Evolutionary conservation across 345 rosid genomes (phyloP).

Genomic region (Arabidopsis thaliana): TAIR10.1 NC_003071.7:7228501-7229000

Average conservation of each 20-base stretch:
- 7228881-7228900: too few relatives aligned
- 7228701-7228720: background rate
- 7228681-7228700: background rate
- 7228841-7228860: too few relatives aligned
- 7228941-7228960: too few relatives aligned
- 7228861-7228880: too few relatives aligned
- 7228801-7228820: too few relatives aligned
- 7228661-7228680: background rate
- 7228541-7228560: background rate
- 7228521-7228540: background rate
- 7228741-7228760: background rate
- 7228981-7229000: too few relatives aligned
- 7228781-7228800: too few relatives aligned
- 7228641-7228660: background rate
- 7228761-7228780: too few relatives aligned
- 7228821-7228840: too few relatives aligned
- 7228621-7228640: background rate
- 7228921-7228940: too few relatives aligned
- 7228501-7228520: background rate
- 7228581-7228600: background rate
- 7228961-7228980: too few relatives aligned
- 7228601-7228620: background rate
- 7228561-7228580: background rate
- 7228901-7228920: too few relatives aligned
- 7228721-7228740: background rate